phyloP scores from a whole-genome alignment of 495 filamentous ascomycete species.

The Amorphotheca resinae region DNA sequence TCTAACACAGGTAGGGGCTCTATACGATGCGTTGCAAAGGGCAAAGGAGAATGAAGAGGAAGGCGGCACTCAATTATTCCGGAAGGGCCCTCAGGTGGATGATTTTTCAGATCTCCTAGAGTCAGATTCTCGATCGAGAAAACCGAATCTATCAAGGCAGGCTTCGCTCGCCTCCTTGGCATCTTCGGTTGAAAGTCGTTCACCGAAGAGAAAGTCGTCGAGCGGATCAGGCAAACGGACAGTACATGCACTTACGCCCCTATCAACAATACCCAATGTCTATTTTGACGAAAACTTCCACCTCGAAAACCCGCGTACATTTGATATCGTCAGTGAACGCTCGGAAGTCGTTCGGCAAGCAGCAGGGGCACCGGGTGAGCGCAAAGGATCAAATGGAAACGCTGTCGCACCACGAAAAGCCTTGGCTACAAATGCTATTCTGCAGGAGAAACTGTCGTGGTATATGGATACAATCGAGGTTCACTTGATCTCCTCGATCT shows the following conservation, averaged over 20 bases:
- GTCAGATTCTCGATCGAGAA: constrained; percentile 32
- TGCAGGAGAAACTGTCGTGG: constrained; percentile 99
- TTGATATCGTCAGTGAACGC: constrained; percentile 92
- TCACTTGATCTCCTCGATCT: constrained; percentile 92
- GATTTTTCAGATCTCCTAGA: constrained; percentile 36
- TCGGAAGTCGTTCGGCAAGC: constrained; percentile 76
- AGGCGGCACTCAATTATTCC: constrained; percentile 30
- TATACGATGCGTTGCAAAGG: constrained; percentile 74
- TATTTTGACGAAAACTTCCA: constrained; percentile 96
- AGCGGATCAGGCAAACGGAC: constrained; percentile 37
- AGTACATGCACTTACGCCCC: constrained; percentile 58
- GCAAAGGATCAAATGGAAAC: constrained; percentile 47
- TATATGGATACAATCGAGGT: constrained; percentile 99
- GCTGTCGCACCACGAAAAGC: constrained; percentile 61
- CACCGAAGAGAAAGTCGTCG: constrained; percentile 36
- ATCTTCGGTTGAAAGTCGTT: constrained; percentile 36
- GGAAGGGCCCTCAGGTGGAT: constrained; percentile 34
- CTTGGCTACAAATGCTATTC: constrained; percentile 88
- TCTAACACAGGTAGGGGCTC: constrained; percentile 62
- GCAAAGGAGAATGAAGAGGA: constrained; percentile 58
- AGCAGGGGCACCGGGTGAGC: constrained; percentile 42
- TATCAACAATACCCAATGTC: constrained; percentile 83
- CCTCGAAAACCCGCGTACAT: constrained; percentile 89
- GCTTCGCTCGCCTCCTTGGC: constrained; percentile 32
- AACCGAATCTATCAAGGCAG: constrained; percentile 28